phyloP scores from a whole-genome alignment of 1,139 yeast genomes.

The Magnusiomyces tetraspermus region DNA sequence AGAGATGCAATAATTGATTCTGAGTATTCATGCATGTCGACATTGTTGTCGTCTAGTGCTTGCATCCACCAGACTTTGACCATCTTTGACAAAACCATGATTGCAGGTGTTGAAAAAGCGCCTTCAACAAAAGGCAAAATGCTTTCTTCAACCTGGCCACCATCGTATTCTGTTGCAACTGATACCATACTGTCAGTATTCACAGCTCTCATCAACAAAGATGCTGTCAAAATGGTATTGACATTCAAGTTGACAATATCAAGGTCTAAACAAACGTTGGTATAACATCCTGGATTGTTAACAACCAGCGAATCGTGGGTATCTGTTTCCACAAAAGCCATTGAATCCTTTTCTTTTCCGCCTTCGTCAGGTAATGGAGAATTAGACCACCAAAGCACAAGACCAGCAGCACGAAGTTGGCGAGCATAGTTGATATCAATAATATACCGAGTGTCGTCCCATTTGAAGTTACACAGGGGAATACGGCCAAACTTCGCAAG shows the following conservation, averaged over 20 bases:
- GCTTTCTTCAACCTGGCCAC: constrained; percentile 4
- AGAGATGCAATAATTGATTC: constrained; percentile 78
- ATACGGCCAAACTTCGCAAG: constrained; percentile 66
- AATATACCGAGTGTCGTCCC: constrained; percentile 66
- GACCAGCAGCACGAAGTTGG: constrained; percentile 50
- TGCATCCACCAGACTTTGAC: constrained; percentile 93
- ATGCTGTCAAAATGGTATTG: constrained; percentile 77
- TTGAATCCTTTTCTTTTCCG: constrained; percentile 59
- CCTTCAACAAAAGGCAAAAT: constrained; percentile 36
- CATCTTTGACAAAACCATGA: constrained; percentile 59
- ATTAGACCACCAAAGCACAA: constrained; percentile 91
- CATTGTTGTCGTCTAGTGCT: constrained; percentile 56
- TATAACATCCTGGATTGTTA: constrained; percentile 73
- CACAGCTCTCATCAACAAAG: constrained; percentile 80
- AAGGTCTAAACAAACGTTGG: constrained; percentile 70
- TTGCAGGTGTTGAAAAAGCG: constrained; percentile 73
- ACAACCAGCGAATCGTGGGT: constrained; percentile 61
- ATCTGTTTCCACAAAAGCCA: constrained; percentile 40
- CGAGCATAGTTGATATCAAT: constrained; percentile 86
- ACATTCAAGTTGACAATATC: constrained; percentile 70
- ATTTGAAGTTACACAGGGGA: constrained; percentile 76
- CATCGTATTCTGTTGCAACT: constrained; percentile 19
- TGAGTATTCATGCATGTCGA: constrained; percentile 37
- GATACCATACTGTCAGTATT: constrained; percentile 51
- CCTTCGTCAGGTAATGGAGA: constrained; percentile 79